A percentile compares a stretch with the other conserved stretches of the same genome.
These are phyloP conservation scores for Filobasidium wieringae DNA, from an alignment of 768 basidiomycete species.

Conservation along the genomic window DNA sequence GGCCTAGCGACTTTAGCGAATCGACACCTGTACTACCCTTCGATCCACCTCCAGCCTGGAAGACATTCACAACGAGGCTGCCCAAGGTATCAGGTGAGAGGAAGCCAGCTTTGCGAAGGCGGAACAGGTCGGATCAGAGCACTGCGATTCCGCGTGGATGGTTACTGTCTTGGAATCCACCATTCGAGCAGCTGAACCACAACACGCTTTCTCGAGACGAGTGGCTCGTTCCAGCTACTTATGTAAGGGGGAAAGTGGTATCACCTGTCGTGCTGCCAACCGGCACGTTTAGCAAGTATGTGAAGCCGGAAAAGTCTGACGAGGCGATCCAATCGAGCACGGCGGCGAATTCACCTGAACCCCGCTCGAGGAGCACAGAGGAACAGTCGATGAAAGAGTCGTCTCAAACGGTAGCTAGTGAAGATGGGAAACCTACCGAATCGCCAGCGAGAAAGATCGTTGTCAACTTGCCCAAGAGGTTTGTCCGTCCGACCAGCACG, in stretches of 20 bases:
- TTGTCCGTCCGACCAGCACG: not conserved
- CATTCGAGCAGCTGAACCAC: slow-evolving; percentile 24
- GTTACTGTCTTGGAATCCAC: slow-evolving; percentile 31
- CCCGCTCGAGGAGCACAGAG: too few relatives aligned
- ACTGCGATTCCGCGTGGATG: slow-evolving; percentile 13
- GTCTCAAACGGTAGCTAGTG: not conserved
- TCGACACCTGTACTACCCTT: slow-evolving; percentile 27
- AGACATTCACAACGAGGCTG: slow-evolving; percentile 30
- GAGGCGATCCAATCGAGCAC: too few relatives aligned
- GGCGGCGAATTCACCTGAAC: too few relatives aligned
- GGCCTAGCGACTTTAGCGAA: slow-evolving; percentile 23
- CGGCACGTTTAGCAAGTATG: slow-evolving; percentile 20
- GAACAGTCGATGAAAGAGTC: slow-evolving; percentile 3
- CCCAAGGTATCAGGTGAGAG: slow-evolving; percentile 18
- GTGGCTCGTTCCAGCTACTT: slow-evolving; percentile 24
- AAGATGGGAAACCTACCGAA: not conserved
- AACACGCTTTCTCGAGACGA: slow-evolving; percentile 33
- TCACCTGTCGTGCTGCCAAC: slow-evolving; percentile 28
- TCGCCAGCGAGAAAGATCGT: slow-evolving; percentile 2
- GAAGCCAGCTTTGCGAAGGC: slow-evolving; percentile 11
- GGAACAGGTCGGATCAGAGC: slow-evolving; percentile 1
- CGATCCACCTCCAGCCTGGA: slow-evolving; percentile 39
- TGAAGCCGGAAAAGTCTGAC: not conserved
- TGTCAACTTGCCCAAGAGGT: slow-evolving; percentile 4
- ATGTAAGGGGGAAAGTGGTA: slow-evolving; percentile 9